Conservation (phyloP, 2,329 filamentous ascomycete species). For the Decorospora gaudefroyi region DNA sequence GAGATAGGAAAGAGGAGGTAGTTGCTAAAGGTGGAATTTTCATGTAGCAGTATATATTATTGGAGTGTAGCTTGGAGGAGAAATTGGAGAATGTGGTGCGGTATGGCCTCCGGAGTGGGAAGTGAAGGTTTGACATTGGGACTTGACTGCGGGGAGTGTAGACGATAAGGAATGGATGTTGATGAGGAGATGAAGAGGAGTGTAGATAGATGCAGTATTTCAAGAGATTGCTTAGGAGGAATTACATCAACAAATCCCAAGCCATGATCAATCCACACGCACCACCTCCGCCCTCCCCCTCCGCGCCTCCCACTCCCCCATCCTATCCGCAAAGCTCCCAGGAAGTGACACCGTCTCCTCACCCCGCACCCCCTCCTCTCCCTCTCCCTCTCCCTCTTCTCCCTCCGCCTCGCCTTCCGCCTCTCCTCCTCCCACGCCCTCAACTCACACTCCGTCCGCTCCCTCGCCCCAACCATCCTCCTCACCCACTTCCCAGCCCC, state of each 20-base stretch:
- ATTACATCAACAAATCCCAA: too few relatives aligned
- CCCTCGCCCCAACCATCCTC: not conserved
- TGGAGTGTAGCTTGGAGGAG: constrained; percentile 17
- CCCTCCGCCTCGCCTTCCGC: not conserved
- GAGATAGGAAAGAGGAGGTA: not conserved
- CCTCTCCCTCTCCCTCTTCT: not conserved
- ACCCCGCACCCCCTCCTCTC: too few relatives aligned
- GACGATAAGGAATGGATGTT: not conserved
- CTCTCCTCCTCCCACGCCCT: not conserved
- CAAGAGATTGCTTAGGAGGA: too few relatives aligned
- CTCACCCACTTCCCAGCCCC: not conserved
- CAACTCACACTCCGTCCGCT: not conserved
- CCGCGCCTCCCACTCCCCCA: not conserved
- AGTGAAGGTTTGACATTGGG: constrained; percentile 8
- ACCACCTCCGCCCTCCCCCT: not conserved
- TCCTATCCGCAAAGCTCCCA: not conserved
- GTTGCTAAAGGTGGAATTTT: constrained; percentile 10
- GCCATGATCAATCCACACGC: too few relatives aligned
- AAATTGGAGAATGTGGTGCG: constrained; percentile 11
- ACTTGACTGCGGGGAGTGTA: constrained; percentile 6
- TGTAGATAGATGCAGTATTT: too few relatives aligned
- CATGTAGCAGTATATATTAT: constrained; percentile 14
- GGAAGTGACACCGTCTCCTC: not conserved
- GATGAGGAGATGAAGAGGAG: not conserved
- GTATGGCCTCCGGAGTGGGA: constrained; percentile 9